Percentiles rank a stretch among this genome's conserved stretches.
Conservation (phyloP, 257 asterid genomes). For the Solanum verrucosum region DNA sequence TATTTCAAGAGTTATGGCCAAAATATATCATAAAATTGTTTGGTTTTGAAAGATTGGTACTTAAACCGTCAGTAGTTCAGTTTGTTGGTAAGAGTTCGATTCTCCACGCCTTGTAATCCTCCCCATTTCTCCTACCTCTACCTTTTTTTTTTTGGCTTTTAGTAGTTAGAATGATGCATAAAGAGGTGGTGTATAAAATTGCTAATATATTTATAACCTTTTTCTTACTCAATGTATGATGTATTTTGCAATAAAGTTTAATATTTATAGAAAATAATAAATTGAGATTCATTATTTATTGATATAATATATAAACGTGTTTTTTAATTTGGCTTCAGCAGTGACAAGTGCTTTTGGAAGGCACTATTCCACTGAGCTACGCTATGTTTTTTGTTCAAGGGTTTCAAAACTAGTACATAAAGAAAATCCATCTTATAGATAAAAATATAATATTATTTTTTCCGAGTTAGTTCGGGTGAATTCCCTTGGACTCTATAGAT, state of each 20-base stretch:
- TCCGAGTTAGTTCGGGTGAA: too few relatives aligned
- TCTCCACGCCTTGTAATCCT: not conserved
- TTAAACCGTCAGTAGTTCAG: not conserved
- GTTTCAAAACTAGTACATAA: too few relatives aligned
- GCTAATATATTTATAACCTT: not conserved
- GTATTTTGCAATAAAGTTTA: not conserved
- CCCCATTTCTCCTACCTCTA: not conserved
- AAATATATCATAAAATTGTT: not conserved
- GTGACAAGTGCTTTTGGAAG: not conserved
- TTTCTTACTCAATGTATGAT: not conserved
- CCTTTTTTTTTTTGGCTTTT: not conserved
- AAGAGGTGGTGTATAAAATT: not conserved
- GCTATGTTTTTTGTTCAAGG: too few relatives aligned
- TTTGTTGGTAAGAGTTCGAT: not conserved
- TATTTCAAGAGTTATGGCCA: not conserved
- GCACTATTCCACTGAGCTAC: too few relatives aligned
- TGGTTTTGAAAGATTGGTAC: not conserved
- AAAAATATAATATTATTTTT: too few relatives aligned
- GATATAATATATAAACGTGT: too few relatives aligned
- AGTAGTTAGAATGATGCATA: not conserved
- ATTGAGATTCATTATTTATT: not conserved
- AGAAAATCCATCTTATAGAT: too few relatives aligned
- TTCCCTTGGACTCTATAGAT: accelerated
- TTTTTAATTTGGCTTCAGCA: too few relatives aligned
- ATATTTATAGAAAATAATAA: not conserved